Conservation (phyloP, 2,329 filamentous ascomycete species). For the Fusarium irregulare region DNA sequence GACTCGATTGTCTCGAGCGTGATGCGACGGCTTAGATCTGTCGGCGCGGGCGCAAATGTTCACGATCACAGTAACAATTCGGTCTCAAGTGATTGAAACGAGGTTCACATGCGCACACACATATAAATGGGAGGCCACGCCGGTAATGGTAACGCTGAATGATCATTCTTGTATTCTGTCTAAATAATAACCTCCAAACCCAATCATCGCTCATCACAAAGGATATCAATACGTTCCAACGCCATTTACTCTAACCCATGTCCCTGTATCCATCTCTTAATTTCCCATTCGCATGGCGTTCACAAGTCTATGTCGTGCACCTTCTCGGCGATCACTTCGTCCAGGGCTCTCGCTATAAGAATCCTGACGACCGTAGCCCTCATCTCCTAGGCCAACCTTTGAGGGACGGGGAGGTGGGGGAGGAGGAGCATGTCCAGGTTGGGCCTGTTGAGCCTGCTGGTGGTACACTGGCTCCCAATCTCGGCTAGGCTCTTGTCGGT, state of each 20-base stretch:
- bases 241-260: conserved; percentile 14
- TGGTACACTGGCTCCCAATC: conserved; percentile 50
- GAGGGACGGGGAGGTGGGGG: conserved; percentile 54
- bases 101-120: not conserved
- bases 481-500: conserved; percentile 39
- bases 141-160: not conserved
- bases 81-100: not conserved
- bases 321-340: conserved; percentile 44
- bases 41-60: not conserved
- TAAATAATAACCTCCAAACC: conserved; percentile 17
- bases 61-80: not conserved
- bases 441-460: conserved; percentile 18
- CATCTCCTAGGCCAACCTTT: conserved; percentile 53
- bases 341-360: conserved; percentile 42
- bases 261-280: conserved; percentile 16
- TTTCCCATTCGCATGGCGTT: conserved; percentile 50
- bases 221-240: conserved; percentile 39
- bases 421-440: conserved; percentile 46
- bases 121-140: not conserved
- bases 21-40: not conserved
- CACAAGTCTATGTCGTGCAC: conserved; percentile 50
- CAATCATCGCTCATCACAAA: conserved; percentile 29
- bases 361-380: conserved; percentile 46
- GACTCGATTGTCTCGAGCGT: not conserved
- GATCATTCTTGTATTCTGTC: conserved; percentile 26